phyloP scores from a whole-genome alignment of 768 basidiomycete genomes.

The Suillus hirtellus region DNA sequence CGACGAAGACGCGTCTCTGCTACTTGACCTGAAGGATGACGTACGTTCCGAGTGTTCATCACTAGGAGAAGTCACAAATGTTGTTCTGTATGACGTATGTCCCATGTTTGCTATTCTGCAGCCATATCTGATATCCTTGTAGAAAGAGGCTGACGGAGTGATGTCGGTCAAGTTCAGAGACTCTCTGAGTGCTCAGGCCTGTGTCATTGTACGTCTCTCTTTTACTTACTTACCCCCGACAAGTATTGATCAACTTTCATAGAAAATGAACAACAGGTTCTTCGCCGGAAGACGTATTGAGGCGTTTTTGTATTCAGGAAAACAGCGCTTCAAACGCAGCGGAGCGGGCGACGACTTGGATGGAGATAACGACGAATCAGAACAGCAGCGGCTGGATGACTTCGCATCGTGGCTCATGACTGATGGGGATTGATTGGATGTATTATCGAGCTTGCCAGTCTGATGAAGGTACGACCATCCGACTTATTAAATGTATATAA shows the following conservation, averaged over 20 bases:
- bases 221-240: background rate
- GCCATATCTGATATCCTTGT: conserved; percentile 13
- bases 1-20: conserved; percentile 77
- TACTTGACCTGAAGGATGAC: conserved; percentile 94
- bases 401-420: conserved; percentile 87
- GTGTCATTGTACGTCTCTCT: conserved; percentile 64
- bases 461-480: background rate
- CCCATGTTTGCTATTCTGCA: conserved; percentile 8
- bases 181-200: conserved; percentile 89
- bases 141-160: conserved; percentile 92
- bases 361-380: conserved; percentile 68
- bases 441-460: background rate
- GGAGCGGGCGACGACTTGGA: conserved; percentile 65
- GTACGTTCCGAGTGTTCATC: conserved; percentile 91
- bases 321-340: conserved; percentile 77
- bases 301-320: conserved; percentile 80
- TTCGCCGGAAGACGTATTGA: conserved; percentile 84
- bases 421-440: conserved; percentile 60
- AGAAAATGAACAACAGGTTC: conserved; percentile 96
- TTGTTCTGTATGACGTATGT: conserved; percentile 90
- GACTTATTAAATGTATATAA: conserved; percentile 3
- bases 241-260: conserved; percentile 6
- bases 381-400: conserved; percentile 82
- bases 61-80: conserved; percentile 93
- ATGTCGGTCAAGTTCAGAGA: conserved; percentile 98